These are phyloP conservation scores for Globisporangium nodosum DNA, from an alignment of 352 stramenopile genomes.

Conservation along the genomic window DNA sequence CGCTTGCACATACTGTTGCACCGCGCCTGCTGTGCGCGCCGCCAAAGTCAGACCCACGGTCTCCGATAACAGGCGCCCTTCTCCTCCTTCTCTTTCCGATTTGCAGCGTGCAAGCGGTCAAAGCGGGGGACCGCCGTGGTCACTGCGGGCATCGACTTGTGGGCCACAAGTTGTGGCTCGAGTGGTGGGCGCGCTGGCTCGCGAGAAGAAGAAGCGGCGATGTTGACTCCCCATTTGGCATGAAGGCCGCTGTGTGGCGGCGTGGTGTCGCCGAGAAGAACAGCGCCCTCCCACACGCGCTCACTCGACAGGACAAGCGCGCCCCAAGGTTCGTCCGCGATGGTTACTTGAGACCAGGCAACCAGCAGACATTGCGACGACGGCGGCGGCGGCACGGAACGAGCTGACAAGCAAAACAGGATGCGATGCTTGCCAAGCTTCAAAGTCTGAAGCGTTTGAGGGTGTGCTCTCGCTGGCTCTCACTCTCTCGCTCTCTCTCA, in stretches of 20 bases:
- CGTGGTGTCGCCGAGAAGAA: too few species aligned
- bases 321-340: too few species aligned
- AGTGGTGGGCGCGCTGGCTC: too few species aligned
- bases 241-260: too few species aligned
- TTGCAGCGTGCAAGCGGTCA: background rate
- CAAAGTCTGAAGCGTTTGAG: background rate
- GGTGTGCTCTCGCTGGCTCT: background rate
- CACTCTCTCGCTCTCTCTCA: background rate
- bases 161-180: too few species aligned
- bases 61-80: background rate
- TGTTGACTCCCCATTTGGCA: too few species aligned
- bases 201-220: too few species aligned
- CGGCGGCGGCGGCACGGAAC: background rate
- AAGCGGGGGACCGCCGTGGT: background rate
- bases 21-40: background rate
- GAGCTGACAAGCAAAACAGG: background rate
- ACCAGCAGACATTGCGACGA: too few species aligned
- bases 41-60: background rate
- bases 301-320: too few species aligned
- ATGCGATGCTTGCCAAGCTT: conserved; percentile 2
- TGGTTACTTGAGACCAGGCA: background rate
- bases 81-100: background rate
- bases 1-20: conserved; percentile 1
- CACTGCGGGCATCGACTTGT: too few species aligned
- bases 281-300: too few species aligned